These are phyloP conservation scores for Daphne laureola DNA, from an alignment of 441 rosid species.

Conservation along the genomic window DNA sequence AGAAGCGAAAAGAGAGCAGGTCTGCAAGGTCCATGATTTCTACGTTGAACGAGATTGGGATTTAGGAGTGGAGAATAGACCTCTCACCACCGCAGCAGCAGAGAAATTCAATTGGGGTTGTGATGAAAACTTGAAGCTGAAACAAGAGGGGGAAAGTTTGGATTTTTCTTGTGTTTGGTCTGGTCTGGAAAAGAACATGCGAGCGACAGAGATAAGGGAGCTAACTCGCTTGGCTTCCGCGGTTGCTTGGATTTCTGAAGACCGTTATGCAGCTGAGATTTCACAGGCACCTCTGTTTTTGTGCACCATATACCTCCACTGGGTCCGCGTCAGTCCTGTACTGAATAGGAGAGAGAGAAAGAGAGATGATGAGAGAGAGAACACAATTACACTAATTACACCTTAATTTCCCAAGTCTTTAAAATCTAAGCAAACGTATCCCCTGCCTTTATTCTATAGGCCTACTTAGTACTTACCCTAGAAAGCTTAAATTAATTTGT, in stretches of 20 bases:
- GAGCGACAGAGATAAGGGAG: slow-evolving; percentile 31
- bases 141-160: slow-evolving; percentile 7
- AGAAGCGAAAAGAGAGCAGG: slow-evolving; percentile 38
- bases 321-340: not conserved
- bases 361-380: slow-evolving; percentile 13
- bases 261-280: slow-evolving; percentile 31
- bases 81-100: no score
- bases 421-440: no score
- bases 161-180: not conserved
- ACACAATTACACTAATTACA: no score
- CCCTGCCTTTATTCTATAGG: no score
- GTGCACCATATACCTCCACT: not conserved
- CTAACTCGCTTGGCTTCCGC: slow-evolving; percentile 13
- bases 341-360: not conserved
- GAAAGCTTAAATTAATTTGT: no score
- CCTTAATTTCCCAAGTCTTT: no score
- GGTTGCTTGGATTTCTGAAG: slow-evolving; percentile 49
- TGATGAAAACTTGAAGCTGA: slow-evolving; percentile 33
- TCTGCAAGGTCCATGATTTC: slow-evolving; percentile 19
- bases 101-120: slow-evolving; percentile 1
- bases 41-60: slow-evolving; percentile 21
- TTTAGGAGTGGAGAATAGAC: slow-evolving; percentile 29
- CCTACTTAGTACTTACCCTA: no score
- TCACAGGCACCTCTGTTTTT: slow-evolving; percentile 24
- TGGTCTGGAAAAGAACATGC: slow-evolving; percentile 47